phyloP scores from a whole-genome alignment of 495 filamentous ascomycete genomes.

The Penicillium paxilli region DNA sequence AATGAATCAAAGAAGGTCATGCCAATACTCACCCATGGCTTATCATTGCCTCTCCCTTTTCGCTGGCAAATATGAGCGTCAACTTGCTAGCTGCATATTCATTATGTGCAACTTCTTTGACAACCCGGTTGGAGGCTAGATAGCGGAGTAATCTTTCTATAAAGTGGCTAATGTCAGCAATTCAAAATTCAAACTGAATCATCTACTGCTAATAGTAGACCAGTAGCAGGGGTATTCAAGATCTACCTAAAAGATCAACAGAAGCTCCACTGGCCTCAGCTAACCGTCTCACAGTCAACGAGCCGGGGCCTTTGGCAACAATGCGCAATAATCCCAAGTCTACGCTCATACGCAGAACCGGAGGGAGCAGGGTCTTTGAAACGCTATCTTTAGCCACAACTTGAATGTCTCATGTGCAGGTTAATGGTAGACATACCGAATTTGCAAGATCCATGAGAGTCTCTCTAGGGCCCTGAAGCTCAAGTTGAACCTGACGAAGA shows the following conservation, averaged over 20 bases:
- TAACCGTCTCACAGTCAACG: slow-evolving; percentile 30
- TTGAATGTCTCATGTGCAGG: not conserved
- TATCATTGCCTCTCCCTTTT: slow-evolving; percentile 28
- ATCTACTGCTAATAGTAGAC: not conserved
- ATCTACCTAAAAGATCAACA: slow-evolving; percentile 27
- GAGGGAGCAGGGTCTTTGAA: slow-evolving; percentile 20
- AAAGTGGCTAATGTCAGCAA: not conserved
- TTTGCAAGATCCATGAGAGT: slow-evolving; percentile 14
- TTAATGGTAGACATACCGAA: slow-evolving; percentile 10
- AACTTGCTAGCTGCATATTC: slow-evolving; percentile 31
- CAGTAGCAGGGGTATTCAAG: not conserved
- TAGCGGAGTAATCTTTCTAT: slow-evolving; percentile 47
- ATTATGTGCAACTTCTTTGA: slow-evolving; percentile 37
- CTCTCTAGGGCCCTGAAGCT: slow-evolving; percentile 26
- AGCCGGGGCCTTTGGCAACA: slow-evolving; percentile 21
- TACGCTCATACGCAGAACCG: slow-evolving; percentile 27
- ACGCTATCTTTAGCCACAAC: not conserved
- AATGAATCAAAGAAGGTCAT: not conserved
- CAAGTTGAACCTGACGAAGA: slow-evolving; percentile 14
- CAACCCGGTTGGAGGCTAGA: slow-evolving; percentile 35
- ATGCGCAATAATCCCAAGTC: slow-evolving; percentile 37
- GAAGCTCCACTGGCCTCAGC: slow-evolving; percentile 29
- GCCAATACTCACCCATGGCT: slow-evolving; percentile 28
- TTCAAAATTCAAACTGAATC: not conserved
- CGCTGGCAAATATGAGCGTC: slow-evolving; percentile 31